Conservation (phyloP, 2,329 filamentous ascomycete genomes). For the Tolypocladium inflatum region DNA sequence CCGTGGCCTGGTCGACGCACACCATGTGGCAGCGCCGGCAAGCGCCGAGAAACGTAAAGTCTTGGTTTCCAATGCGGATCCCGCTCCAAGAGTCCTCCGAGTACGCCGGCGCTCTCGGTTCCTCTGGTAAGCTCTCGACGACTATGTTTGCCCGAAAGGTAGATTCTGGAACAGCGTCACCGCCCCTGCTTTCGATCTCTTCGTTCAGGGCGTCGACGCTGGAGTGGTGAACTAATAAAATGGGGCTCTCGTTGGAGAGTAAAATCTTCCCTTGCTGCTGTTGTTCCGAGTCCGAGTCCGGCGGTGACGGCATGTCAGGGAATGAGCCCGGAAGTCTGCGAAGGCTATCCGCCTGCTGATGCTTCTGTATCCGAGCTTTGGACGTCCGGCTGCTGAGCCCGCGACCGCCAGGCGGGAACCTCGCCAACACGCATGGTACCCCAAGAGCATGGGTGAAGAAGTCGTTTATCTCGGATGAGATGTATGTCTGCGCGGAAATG, state of each 20-base stretch:
- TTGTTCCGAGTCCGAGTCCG: slow-evolving; percentile 46
- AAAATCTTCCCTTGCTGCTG: slow-evolving; percentile 48
- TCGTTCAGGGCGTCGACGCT: slow-evolving; percentile 73
- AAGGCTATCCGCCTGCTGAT: slow-evolving; percentile 28
- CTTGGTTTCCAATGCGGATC: slow-evolving; percentile 54
- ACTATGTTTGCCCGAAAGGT: slow-evolving; percentile 88
- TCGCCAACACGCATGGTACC: slow-evolving; percentile 72
- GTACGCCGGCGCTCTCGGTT: slow-evolving; percentile 48
- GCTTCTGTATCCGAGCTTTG: slow-evolving; percentile 58
- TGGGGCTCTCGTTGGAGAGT: slow-evolving; percentile 88
- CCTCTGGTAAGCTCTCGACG: slow-evolving; percentile 35
- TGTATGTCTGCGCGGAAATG: slow-evolving; percentile 63
- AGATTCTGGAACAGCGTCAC: slow-evolving; percentile 57
- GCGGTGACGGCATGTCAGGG: slow-evolving; percentile 42
- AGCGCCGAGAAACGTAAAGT: slow-evolving; percentile 66
- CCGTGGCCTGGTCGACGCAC: slow-evolving; percentile 80
- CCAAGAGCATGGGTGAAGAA: slow-evolving; percentile 73
- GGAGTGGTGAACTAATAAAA: slow-evolving; percentile 71
- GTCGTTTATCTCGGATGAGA: slow-evolving; percentile 49
- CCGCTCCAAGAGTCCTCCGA: slow-evolving; percentile 70
- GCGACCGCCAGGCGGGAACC: slow-evolving; percentile 63
- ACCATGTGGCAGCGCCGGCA: slow-evolving; percentile 95
- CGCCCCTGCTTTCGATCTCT: slow-evolving; percentile 53
- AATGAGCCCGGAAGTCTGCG: slow-evolving; percentile 42
- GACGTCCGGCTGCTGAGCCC: slow-evolving; percentile 55